Conservation (phyloP, 73 alveolate genomes). For the Paramecium primaurelia region DNA sequence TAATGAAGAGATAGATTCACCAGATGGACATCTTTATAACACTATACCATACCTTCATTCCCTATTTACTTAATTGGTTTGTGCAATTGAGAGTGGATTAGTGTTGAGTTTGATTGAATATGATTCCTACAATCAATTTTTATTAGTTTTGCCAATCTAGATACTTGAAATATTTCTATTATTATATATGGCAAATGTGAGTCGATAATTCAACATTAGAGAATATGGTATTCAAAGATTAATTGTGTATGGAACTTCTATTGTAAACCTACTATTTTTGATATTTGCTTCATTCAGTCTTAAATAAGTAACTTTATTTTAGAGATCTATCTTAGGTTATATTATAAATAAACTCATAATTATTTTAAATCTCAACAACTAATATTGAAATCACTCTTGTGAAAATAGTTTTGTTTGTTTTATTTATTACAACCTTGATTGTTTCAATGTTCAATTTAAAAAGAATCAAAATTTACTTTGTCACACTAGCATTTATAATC, state of each 20-base stretch:
- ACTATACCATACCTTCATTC: not conserved
- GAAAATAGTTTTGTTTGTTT: not conserved
- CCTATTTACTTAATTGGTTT: not conserved
- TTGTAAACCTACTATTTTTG: not conserved
- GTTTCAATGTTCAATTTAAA: not conserved
- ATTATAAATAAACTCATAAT: not conserved
- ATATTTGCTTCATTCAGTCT: not conserved
- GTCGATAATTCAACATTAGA: slow-evolving; percentile 1
- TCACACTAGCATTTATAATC: not conserved
- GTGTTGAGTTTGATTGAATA: not conserved
- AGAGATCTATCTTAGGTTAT: not conserved
- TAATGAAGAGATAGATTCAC: not conserved
- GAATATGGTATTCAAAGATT: not conserved
- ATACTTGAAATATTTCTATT: not conserved
- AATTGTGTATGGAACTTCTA: not conserved
- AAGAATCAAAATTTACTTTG: not conserved
- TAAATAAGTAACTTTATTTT: not conserved
- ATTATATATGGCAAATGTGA: not conserved
- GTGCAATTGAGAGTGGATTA: not conserved
- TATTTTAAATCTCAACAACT: not conserved
- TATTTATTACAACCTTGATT: not conserved
- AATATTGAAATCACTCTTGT: not conserved
- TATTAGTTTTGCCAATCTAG: not conserved
- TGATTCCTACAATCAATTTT: not conserved
- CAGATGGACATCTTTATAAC: not conserved